Conservation (phyloP, 2,329 filamentous ascomycete genomes). For the Penicillium hordei region DNA sequence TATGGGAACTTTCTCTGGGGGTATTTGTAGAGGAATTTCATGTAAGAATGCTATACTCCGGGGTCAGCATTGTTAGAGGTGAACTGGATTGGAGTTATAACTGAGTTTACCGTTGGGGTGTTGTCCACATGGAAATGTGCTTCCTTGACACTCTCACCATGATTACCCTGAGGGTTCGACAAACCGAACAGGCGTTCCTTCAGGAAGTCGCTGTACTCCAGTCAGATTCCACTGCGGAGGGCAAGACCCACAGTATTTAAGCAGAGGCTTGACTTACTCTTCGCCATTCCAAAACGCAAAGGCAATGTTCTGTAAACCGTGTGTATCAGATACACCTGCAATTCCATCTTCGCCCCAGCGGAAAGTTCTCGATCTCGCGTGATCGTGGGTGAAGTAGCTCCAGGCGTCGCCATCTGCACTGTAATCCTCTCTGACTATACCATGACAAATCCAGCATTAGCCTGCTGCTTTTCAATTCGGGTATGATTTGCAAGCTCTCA, state of each 20-base stretch:
- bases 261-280: conserved; percentile 62
- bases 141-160: conserved; percentile 96
- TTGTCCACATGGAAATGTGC: conserved; percentile 96
- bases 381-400: conserved; percentile 94
- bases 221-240: not conserved
- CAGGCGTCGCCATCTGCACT: conserved; percentile 86
- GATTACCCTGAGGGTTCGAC: conserved; percentile 94
- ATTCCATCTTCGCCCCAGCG: conserved; percentile 98
- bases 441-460: conserved; percentile 30
- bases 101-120: conserved; percentile 64
- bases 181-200: conserved; percentile 94
- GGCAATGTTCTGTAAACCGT: conserved; percentile 86
- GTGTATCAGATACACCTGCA: conserved; percentile 89
- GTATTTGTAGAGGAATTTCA: conserved; percentile 98
- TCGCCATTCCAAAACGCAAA: conserved; percentile 98
- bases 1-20: conserved; percentile 91
- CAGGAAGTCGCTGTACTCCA: conserved; percentile 68
- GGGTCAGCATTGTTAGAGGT: not conserved
- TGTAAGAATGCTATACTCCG: conserved; percentile 78
- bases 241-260: not conserved
- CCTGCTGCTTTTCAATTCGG: not conserved
- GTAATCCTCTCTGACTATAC: conserved; percentile 83
- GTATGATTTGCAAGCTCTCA: conserved; percentile 30
- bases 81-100: not conserved
- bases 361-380: conserved; percentile 83